Evolutionary conservation across 139 green algal genomes (phyloP), one percentile per base, ranked within the genome.

Genomic region (Diplosphaera chodatii): DNA sequence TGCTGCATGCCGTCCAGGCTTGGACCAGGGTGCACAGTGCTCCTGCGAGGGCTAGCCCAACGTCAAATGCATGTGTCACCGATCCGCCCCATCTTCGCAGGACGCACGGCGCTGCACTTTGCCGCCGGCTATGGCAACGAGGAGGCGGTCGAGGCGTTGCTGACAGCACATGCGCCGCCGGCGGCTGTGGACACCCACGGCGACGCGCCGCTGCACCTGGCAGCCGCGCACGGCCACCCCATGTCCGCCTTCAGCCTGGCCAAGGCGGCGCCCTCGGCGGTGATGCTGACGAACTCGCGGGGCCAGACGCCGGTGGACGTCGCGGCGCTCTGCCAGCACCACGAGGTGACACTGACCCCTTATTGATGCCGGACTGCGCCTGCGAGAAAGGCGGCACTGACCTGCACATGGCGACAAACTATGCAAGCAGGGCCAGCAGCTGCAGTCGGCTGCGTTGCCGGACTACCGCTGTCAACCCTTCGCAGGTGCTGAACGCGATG

Each of bases 401-500:
- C n/a, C n/a, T n/a, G n/a, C n/a, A n/a, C n/a, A n/a, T n/a, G n/a
- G n/a, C n/a, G n/a, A n/a, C n/a, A n/a, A n/a, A n/a, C n/a, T n/a
- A n/a, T n/a, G n/a, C n/a, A n/a, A n/a, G n/a, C n/a, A n/a, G n/a
- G n/a, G n/a, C n/a, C n/a, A n/a, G n/a, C n/a, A n/a, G n/a, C n/a
- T n/a, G n/a, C n/a, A n/a, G n/a, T n/a, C n/a, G n/a, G n/a, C n/a
- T n/a, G n/a, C n/a, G n/a, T n/a, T n/a, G n/a, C n/a, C n/a, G n/a
- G n/a, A n/a, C n/a, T 64, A 5, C n/a, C n/a, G 63, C n/a, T 33
- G 31, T 59, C 67, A 40, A 29, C 67, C 67, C 63, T 16, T 30
- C 55, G 70, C 73, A 82, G 77, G 85, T 92, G 63, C 75, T 92
- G 40, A 93, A 93, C 65, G 88, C 88, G 0, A 85, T 93, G 86